These are phyloP conservation scores for Plasmopara viticola DNA, from an alignment of 352 stramenopile genomes.

Conservation along the genomic window DNA sequence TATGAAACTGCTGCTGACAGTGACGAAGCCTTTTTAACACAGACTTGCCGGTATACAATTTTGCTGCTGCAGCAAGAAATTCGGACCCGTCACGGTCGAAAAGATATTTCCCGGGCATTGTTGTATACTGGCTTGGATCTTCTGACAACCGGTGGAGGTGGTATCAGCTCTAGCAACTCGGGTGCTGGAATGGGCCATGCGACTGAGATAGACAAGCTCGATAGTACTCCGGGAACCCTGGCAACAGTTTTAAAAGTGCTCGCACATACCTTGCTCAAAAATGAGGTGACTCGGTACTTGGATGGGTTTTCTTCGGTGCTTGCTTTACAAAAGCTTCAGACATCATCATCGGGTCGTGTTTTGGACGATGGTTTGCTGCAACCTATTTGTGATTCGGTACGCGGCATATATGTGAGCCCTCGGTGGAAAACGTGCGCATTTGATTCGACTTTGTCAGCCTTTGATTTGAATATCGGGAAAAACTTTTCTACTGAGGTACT, in stretches of 20 bases:
- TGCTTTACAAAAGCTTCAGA: constrained; percentile 50
- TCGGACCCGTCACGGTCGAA: constrained; percentile 61
- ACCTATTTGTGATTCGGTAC: constrained; percentile 78
- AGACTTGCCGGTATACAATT: constrained; percentile 63
- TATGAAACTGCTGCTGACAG: constrained; percentile 22
- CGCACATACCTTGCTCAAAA: constrained; percentile 72
- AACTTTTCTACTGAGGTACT: constrained; percentile 78
- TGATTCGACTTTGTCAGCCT: constrained; percentile 68
- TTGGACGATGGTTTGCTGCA: constrained; percentile 73
- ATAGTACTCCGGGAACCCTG: constrained; percentile 36
- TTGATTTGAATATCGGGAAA: constrained; percentile 81
- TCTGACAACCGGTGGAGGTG: constrained; percentile 12
- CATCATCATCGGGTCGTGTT: constrained; percentile 51
- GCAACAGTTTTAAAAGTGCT: constrained; percentile 59
- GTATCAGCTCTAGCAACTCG: constrained; percentile 7
- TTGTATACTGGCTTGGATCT: constrained; percentile 39
- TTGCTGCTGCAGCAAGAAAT: constrained; percentile 80
- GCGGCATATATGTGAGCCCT: constrained; percentile 65
- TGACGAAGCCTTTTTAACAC: constrained; percentile 46
- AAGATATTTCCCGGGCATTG: constrained; percentile 56
- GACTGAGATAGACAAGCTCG: constrained; percentile 36
- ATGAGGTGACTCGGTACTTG: constrained; percentile 64
- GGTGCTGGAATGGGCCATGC: constrained; percentile 17
- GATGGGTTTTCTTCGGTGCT: constrained; percentile 62
- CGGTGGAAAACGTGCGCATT: constrained; percentile 79